These are phyloP conservation scores for Boletus vinaceobasis DNA, from an alignment of 768 basidiomycete species.

Conservation along the genomic window DNA sequence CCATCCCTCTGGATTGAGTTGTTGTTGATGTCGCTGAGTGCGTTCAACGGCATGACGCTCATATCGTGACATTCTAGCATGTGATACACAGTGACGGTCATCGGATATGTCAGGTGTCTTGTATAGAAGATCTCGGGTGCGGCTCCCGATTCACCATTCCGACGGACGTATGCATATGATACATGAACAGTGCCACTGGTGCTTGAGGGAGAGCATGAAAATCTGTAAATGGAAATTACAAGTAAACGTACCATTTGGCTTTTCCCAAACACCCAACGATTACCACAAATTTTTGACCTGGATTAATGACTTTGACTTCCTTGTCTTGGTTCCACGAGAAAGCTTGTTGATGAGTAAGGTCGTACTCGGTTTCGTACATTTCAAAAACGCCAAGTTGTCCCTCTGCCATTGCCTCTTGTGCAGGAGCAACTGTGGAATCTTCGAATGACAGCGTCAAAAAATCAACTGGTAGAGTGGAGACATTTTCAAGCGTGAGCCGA, in stretches of 20 bases:
- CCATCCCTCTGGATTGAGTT: slow-evolving; percentile 37
- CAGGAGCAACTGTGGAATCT: slow-evolving; percentile 80
- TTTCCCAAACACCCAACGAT: slow-evolving; percentile 82
- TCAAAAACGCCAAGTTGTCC: slow-evolving; percentile 80
- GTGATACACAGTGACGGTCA: slow-evolving; percentile 92
- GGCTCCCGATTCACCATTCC: slow-evolving; percentile 31
- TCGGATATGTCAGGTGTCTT: slow-evolving; percentile 82
- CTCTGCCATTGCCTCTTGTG: slow-evolving; percentile 74
- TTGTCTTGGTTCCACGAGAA: slow-evolving; percentile 64
- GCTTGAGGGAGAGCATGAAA: slow-evolving; percentile 38
- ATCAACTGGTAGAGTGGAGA: slow-evolving; percentile 77
- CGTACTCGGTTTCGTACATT: slow-evolving; percentile 87
- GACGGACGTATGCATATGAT: slow-evolving; percentile 73
- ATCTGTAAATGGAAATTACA: neutral
- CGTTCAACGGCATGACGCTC: slow-evolving; percentile 67
- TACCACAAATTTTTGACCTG: slow-evolving; percentile 69
- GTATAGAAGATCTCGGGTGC: slow-evolving; percentile 67
- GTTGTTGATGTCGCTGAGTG: slow-evolving; percentile 20
- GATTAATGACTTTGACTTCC: slow-evolving; percentile 50
- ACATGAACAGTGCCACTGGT: slow-evolving; percentile 76
- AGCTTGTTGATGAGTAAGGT: slow-evolving; percentile 70
- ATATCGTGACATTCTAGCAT: slow-evolving; percentile 87
- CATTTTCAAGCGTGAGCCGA: slow-evolving; percentile 86
- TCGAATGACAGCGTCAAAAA: slow-evolving; percentile 86
- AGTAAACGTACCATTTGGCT: slow-evolving; percentile 73